Base-by-base conservation (phyloP, 2,329 filamentous ascomycete genomes). In the Aquanectria penicillioides region DNA sequence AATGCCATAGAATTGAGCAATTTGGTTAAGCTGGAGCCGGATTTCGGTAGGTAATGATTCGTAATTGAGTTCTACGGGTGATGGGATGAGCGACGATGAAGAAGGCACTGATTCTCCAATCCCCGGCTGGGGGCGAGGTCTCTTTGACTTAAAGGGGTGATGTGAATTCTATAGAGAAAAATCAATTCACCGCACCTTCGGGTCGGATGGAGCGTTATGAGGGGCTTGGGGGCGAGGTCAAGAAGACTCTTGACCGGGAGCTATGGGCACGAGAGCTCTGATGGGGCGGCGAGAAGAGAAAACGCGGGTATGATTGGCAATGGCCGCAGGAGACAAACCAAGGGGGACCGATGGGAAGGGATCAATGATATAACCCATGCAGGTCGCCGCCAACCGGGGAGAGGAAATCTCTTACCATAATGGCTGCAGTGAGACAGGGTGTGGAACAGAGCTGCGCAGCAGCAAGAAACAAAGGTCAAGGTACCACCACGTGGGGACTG, bases 371-470 rank as follows among this genome's bases (percentile, higher is more conserved):
- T 78, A 79, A 74, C 69, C 71, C 73, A 78, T 80, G 78, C 77
- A 79, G 71, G 72, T 73, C 77, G 73, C 78, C 78, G 75, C 70
- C 67, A 71, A 71, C 68, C 73, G 70, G 72, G 69, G 67, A 75
- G 69, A 67, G 72, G 70, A 71, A 72, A 71, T 66, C 66, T 73
- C 81, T 82, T 81, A 83, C 81, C 81, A 83, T 83, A 72, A 74
- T 80, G 73, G 74, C 71, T 74, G 73, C 73, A 73, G 72, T 71
- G 68, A 74, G 69, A 74, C 69, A 75, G 73, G 68, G 68, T 70
- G 69, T 71, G 68, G 63, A 71, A 70, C 69, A 67, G 62, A 62
- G 67, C 61, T 51, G 61, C 66, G 66, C 64, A 57, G 69, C 69
- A 66, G 67, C 69, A 69, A 69, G 69, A 68, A 71, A 66, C 69